Percentiles rank a stretch among this genome's conserved stretches.
Conservation (phyloP, 768 basidiomycete genomes). For the Lactarius trivialis region DNA sequence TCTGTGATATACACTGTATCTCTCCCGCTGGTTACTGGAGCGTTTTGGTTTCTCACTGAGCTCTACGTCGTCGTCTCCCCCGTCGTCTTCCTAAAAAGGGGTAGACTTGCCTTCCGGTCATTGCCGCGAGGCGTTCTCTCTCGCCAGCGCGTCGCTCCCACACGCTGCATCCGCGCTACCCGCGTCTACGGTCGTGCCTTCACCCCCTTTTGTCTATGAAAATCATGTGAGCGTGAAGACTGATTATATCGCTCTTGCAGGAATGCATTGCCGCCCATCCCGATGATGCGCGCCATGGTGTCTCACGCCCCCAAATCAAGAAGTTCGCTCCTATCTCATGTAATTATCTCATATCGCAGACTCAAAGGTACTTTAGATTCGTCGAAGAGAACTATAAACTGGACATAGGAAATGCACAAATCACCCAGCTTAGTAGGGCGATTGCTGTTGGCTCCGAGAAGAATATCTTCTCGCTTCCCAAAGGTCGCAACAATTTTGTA, state of each 20-base stretch:
- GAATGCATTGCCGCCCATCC: slow-evolving; percentile 72
- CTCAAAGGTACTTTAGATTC: slow-evolving; percentile 43
- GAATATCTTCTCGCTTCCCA: slow-evolving; percentile 78
- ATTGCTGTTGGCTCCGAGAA: slow-evolving; percentile 79
- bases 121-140: slow-evolving; percentile 27
- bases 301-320: slow-evolving; percentile 90
- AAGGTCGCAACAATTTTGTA: slow-evolving; percentile 46
- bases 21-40: slow-evolving; percentile 16
- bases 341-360: not conserved
- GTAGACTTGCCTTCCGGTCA: slow-evolving; percentile 37
- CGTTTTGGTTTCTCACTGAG: slow-evolving; percentile 13
- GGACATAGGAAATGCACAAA: slow-evolving; percentile 72
- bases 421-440: slow-evolving; percentile 71
- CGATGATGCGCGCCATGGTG: slow-evolving; percentile 75
- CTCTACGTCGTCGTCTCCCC: slow-evolving; percentile 20
- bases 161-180: slow-evolving; percentile 21
- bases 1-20: slow-evolving; percentile 11
- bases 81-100: slow-evolving; percentile 32
- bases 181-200: slow-evolving; percentile 9
- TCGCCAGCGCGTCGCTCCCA: slow-evolving; percentile 20
- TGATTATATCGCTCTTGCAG: slow-evolving; percentile 36
- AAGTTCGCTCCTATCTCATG: slow-evolving; percentile 48
- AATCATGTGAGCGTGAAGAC: slow-evolving; percentile 3
- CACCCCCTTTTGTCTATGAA: slow-evolving; percentile 9
- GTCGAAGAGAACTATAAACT: slow-evolving; percentile 81